These are phyloP conservation scores for Botrytis aclada DNA, from an alignment of 2,329 filamentous ascomycete species.

Conservation along the genomic window DNA sequence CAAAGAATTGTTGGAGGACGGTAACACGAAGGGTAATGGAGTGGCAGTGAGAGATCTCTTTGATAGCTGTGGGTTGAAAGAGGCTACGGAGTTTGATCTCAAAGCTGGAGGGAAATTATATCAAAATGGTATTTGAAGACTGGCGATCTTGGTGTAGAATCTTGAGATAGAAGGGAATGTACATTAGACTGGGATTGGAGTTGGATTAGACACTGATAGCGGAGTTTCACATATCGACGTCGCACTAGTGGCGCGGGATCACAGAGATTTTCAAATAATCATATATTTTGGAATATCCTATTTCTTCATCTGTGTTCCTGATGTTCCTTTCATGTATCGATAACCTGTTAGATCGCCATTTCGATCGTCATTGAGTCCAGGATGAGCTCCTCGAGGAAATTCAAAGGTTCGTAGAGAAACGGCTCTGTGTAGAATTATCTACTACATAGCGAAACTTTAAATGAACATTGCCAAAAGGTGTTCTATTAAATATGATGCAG, in stretches of 20 bases:
- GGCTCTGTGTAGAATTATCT: neutral
- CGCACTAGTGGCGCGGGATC: neutral
- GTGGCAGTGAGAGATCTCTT: neutral
- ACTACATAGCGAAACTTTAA: neutral
- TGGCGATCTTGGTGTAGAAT: neutral
- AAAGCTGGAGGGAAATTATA: neutral
- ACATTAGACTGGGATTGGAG: neutral
- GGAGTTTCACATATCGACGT: neutral
- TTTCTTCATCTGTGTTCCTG: neutral
- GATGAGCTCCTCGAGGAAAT: neutral
- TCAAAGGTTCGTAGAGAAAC: rapidly evolving
- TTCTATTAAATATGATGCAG: neutral
- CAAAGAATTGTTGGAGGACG: neutral
- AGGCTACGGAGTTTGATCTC: neutral
- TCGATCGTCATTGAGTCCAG: neutral
- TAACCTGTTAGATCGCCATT: rapidly evolving
- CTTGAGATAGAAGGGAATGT: neutral
- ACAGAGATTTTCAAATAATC: neutral
- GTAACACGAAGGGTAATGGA: neutral
- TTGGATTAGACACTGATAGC: neutral
- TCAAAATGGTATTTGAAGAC: neutral
- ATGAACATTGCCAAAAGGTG: neutral
- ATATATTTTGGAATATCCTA: neutral
- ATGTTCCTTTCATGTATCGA: rapidly evolving
- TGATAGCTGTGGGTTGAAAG: constrained; percentile 10